A percentile compares a stretch with the other conserved stretches of the same genome.
These are phyloP conservation scores for Monosporascus ibericus DNA, from an alignment of 2,329 filamentous ascomycete species.

Conservation along the genomic window DNA sequence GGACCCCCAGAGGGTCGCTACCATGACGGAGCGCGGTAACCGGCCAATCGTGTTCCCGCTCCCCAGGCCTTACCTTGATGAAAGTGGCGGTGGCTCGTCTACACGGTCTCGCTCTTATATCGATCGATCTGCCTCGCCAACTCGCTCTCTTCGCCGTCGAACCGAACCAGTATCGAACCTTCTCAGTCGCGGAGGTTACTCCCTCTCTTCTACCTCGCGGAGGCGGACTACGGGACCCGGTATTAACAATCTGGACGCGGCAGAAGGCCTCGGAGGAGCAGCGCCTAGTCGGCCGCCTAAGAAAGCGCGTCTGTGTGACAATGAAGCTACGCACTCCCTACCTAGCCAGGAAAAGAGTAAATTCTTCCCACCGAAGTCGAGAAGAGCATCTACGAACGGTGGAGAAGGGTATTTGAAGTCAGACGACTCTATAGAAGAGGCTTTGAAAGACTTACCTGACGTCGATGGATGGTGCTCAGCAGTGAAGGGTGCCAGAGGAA, in stretches of 20 bases:
- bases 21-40: slow-evolving; percentile 42
- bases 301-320: slow-evolving; percentile 50
- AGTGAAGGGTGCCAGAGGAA: slow-evolving; percentile 28
- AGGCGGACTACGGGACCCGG: slow-evolving; percentile 15
- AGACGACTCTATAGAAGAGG: slow-evolving; percentile 53
- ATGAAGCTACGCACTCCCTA: slow-evolving; percentile 24
- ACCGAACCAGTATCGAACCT: slow-evolving; percentile 47
- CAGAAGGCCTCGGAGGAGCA: slow-evolving; percentile 5
- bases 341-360: slow-evolving; percentile 42
- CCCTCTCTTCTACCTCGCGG: slow-evolving; percentile 19
- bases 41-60: slow-evolving; percentile 53
- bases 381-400: slow-evolving; percentile 23
- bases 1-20: slow-evolving; percentile 41
- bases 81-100: slow-evolving; percentile 14
- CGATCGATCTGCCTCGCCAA: slow-evolving; percentile 23
- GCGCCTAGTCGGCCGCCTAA: slow-evolving; percentile 41
- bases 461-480: slow-evolving; percentile 40
- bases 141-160: slow-evolving; percentile 40
- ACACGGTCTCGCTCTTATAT: slow-evolving; percentile 23
- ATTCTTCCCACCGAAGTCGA: slow-evolving; percentile 39
- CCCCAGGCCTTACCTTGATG: slow-evolving; percentile 50
- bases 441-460: slow-evolving; percentile 44
- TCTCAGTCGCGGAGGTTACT: slow-evolving; percentile 24
- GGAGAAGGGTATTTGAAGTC: slow-evolving; percentile 43
- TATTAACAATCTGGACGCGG: slow-evolving; percentile 2